Evolutionary conservation across 1,284 basidiomycete species (phyloP).

Genomic region (Cryptococcus sp.): DNA sequence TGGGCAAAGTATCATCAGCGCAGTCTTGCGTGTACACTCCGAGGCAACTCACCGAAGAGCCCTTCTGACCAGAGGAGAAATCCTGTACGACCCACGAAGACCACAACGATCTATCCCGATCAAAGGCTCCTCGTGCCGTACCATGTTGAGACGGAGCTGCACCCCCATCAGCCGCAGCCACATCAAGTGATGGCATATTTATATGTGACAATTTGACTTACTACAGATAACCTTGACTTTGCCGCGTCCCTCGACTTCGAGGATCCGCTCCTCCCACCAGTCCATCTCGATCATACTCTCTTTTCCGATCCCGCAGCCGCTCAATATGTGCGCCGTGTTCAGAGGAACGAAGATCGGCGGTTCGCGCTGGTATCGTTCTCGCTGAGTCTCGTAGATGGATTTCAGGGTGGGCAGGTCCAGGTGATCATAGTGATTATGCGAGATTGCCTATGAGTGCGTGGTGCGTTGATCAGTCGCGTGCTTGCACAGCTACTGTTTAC

Average conservation of each 20-base stretch:
- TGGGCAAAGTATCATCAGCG: conserved; percentile 10
- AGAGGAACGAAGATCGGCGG: conserved; percentile 68
- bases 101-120: conserved; percentile 63
- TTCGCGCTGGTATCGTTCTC: conserved; percentile 45
- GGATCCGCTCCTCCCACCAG: conserved; percentile 63
- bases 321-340: conserved; percentile 59
- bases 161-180: neutral
- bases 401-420: conserved; percentile 63
- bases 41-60: conserved; percentile 5
- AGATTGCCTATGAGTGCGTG: conserved; percentile 31
- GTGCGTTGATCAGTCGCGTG: neutral
- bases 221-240: conserved; percentile 37
- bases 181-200: neutral
- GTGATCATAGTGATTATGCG: conserved; percentile 71
- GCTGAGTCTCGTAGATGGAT: conserved; percentile 24
- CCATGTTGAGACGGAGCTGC: conserved; percentile 60
- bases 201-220: conserved; percentile 22
- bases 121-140: conserved; percentile 57
- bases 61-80: conserved; percentile 7
- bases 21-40: neutral
- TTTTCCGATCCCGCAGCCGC: conserved; percentile 49
- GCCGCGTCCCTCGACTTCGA: conserved; percentile 36
- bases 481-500: conserved; percentile 33
- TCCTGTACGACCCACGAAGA: conserved; percentile 62
- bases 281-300: conserved; percentile 62